Evolutionary conservation across 2,329 filamentous ascomycete genomes (phyloP).

Genomic region (Tolypocladium cylindrosporum): DNA sequence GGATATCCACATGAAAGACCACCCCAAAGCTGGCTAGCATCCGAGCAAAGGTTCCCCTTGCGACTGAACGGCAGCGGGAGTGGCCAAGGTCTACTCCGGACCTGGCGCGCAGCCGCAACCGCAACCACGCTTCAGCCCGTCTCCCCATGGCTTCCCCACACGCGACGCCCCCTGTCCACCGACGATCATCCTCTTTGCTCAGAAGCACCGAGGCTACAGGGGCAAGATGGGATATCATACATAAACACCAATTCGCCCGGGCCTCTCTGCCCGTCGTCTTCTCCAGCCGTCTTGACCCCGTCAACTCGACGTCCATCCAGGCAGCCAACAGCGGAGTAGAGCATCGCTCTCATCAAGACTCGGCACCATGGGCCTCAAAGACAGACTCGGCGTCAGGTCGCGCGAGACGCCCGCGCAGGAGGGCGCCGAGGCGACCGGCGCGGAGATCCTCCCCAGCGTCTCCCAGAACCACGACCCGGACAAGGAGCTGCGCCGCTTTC

Average conservation of each 20-base stretch:
- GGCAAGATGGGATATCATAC: neutral
- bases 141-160: neutral
- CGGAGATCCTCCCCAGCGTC: neutral
- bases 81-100: neutral
- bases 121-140: neutral
- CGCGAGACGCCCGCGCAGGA: neutral
- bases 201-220: neutral
- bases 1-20: neutral
- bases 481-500: constrained; percentile 28
- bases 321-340: neutral
- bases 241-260: neutral
- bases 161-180: neutral
- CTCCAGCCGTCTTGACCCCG: neutral
- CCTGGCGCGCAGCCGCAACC: neutral
- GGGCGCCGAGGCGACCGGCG: neutral
- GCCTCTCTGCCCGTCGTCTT: neutral
- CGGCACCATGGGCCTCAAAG: neutral
- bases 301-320: neutral
- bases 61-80: neutral
- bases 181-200: neutral
- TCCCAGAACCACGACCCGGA: constrained; percentile 7
- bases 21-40: neutral
- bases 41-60: neutral
- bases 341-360: neutral
- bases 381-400: neutral